Evolutionary conservation across 495 filamentous ascomycete genomes (phyloP), one percentile per base, ranked within the genome.

Genomic region (Penicillium bialowiezense): DNA sequence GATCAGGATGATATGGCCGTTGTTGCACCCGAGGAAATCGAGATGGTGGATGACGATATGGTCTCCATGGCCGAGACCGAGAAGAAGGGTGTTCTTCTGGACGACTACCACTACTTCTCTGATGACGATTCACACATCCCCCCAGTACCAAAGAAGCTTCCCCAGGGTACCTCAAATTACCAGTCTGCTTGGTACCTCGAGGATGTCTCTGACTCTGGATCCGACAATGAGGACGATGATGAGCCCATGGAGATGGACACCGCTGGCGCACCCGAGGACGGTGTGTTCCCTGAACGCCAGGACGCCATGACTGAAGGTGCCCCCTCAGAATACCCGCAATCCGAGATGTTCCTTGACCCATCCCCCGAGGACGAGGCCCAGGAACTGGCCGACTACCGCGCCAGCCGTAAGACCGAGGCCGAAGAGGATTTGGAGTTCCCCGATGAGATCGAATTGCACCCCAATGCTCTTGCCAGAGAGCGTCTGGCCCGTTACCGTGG

Each of bases 21-120:
- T 39, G 77, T 98, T 24, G 91, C 93, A 2, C 92, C 92, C 15
- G 91, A 96, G 63, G 86, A 87, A 48, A 76, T 77, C 10, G 82
- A 87, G 61, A 89, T 89, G 79, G 81, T 86, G 26, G 82, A 86
- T 48, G 83, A 86, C 26, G 79, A 85, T 15, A 75, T 80, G 48
- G 68, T 78, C 35, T 70, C 74, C 0, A 63, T 79, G 23, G 81
- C 82, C 6, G 74, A 82, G n/a, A 66, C 64, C 10, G 73, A 75
- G 20, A 77, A 85, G 39, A 84, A 81, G 67, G 92, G 92, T 38
- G 93, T 98, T 3, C 74, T 98, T 34, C 76, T 98, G 23, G 93
- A 98, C 54, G 91, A 96, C 52, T 92, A 98, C 68, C 93, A 97
- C 62, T 98, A 98, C 70, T 98, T 96, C 62, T 92, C 90, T 3